phyloP scores from a whole-genome alignment of 495 filamentous ascomycete species.

The Xylaria longipes region DNA sequence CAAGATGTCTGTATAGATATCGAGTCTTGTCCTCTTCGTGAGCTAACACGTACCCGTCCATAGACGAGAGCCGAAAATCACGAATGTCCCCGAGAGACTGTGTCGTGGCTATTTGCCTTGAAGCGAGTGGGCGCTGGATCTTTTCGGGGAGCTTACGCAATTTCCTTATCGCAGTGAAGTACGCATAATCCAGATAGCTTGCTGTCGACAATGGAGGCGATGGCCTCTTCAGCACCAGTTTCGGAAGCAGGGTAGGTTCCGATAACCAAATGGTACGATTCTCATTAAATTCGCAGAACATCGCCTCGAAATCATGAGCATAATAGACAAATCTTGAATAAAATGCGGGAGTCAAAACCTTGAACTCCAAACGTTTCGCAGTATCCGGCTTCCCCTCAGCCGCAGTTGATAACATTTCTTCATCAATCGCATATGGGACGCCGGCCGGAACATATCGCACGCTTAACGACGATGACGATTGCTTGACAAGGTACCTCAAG shows the following conservation, averaged over 20 bases:
- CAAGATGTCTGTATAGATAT: constrained; percentile 37
- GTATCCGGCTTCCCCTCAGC: constrained; percentile 18
- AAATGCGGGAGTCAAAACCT: constrained; percentile 63
- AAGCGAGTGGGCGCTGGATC: constrained; percentile 43
- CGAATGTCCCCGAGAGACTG: constrained; percentile 40
- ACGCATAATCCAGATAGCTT: constrained; percentile 40
- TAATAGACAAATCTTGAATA: constrained; percentile 65
- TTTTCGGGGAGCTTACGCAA: constrained; percentile 46
- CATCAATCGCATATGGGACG: constrained; percentile 39
- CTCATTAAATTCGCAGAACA: constrained; percentile 57
- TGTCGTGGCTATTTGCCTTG: constrained; percentile 27
- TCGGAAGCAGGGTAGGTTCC: constrained; percentile 49
- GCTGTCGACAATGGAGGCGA: constrained; percentile 34
- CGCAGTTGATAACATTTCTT: constrained; percentile 46
- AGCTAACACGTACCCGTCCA: constrained; percentile 50
- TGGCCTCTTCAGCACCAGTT: constrained; percentile 46
- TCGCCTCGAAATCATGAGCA: constrained; percentile 55
- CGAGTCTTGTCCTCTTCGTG: constrained; percentile 35
- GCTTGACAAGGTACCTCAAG: constrained; percentile 53
- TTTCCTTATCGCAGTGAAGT: constrained; percentile 45
- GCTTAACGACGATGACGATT: constrained; percentile 44
- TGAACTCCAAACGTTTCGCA: constrained; percentile 51
- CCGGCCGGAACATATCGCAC: constrained; percentile 60
- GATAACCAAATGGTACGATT: constrained; percentile 61
- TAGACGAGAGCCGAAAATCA: constrained; percentile 47